Evolutionary conservation across 352 stramenopile genomes (phyloP), one percentile per base, ranked within the genome.

Genomic region (Phytophthora tubulina): DNA sequence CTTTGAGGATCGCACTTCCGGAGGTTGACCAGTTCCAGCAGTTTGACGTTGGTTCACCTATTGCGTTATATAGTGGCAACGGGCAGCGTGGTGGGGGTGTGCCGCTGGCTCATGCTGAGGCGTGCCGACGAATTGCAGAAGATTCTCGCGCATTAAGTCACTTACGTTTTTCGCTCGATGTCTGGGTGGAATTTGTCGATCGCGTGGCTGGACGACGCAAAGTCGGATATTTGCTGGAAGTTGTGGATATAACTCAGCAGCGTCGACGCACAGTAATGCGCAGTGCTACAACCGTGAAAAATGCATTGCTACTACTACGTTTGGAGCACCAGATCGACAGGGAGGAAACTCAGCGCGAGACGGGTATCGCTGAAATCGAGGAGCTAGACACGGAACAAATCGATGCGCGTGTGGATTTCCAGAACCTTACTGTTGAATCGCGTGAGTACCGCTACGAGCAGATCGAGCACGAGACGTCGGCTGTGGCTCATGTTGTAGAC

Each of bases 101-200:
- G 8, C 72, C 72, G 9, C 14, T 38, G 6, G 72, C 61, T 52
- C 67, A 75, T 38, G 72, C 52, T 2, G 67, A 75, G n/a, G 67
- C 67, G 6, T 79, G 72, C 39, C 61, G 62, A 30, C 55, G 46
- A 3, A 73, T 79, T 54, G 72, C 50, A 4, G 51, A 69, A 17
- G 56, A 79, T 62, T 63, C 67, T 45, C 56, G 56, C 13, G 67
- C 72, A 27, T 60, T 92, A 13, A 57, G 44, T 15, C 78, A 67
- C 46, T 73, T 92, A 51, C 70, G 60, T 27, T 94, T 94, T 31
- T 80, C 77, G 11, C 67, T 93, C 3, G 75, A 81, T n/a, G 74
- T 89, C 57, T 95, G 88, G 88, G 63, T 94, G 15, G 88, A 95
- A 44, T 82, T 76, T 8, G 87, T 94, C 4, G 86, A 95, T 33